Evolutionary conservation across 2,329 filamentous ascomycete species (phyloP).

Genomic region (Ophiostoma angusticollis): DNA sequence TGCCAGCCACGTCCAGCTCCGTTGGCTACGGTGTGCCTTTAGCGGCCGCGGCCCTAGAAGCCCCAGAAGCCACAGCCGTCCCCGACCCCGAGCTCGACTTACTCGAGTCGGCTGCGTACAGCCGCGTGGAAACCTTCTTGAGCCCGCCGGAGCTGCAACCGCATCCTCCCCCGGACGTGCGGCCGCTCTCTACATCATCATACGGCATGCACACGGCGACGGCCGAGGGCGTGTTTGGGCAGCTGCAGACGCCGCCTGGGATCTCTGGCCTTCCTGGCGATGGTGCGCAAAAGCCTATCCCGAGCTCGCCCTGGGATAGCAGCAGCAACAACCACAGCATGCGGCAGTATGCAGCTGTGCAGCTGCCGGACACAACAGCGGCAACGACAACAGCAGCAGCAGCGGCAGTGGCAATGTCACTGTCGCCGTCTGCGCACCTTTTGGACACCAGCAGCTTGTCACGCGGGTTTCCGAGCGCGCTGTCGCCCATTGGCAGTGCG

Average conservation of each 20-base stretch:
- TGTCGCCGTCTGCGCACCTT: slow-evolving; percentile 4
- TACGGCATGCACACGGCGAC: slow-evolving; percentile 43
- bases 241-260: slow-evolving; percentile 22
- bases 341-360: background rate
- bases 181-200: slow-evolving; percentile 22
- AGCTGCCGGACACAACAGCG: background rate
- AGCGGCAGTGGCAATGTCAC: background rate
- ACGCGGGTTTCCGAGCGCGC: slow-evolving; percentile 12
- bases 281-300: slow-evolving; percentile 23
- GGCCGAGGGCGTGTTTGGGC: slow-evolving; percentile 38
- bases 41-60: too few species aligned
- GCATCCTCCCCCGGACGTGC: slow-evolving; percentile 17
- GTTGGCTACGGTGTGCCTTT: too few species aligned
- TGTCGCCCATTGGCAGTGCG: slow-evolving; percentile 11
- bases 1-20: too few species aligned
- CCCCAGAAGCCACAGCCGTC: background rate
- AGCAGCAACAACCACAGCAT: slow-evolving; percentile 3
- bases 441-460: slow-evolving; percentile 1
- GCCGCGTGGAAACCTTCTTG: slow-evolving; percentile 37
- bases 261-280: too few species aligned
- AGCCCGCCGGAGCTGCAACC: slow-evolving; percentile 27
- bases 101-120: slow-evolving; percentile 29
- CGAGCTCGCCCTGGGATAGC: slow-evolving; percentile 34
- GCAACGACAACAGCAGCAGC: background rate
- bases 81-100: slow-evolving; percentile 8